Evolutionary conservation across 1,284 basidiomycete genomes (phyloP).

Genomic region (Malassezia restricta): DNA sequence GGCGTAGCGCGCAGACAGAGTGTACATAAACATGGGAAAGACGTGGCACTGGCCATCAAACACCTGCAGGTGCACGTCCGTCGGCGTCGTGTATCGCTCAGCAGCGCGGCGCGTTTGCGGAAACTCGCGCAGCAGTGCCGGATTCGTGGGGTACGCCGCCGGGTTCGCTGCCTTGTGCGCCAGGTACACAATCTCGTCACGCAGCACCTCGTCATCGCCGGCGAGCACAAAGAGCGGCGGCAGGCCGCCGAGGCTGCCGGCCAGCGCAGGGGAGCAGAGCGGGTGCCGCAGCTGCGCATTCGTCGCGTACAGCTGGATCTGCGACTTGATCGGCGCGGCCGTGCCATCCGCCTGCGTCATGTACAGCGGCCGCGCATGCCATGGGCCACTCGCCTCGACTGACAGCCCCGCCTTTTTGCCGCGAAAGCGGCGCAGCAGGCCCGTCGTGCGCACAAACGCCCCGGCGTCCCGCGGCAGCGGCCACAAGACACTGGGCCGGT

Average conservation of each 20-base stretch:
- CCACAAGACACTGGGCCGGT: conserved; percentile 43
- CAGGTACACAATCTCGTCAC: conserved; percentile 70
- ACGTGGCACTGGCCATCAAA: conserved; percentile 50
- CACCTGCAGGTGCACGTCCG: conserved; percentile 75
- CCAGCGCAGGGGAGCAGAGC: conserved; percentile 63
- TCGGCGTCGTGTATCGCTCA: conserved; percentile 52
- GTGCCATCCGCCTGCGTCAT: not conserved
- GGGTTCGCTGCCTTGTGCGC: conserved; percentile 87
- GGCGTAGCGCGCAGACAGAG: conserved; percentile 46
- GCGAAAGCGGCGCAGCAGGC: not conserved
- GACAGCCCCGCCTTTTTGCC: not conserved
- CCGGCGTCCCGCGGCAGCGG: conserved; percentile 19
- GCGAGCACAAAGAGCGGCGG: conserved; percentile 71
- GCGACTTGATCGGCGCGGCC: conserved; percentile 40
- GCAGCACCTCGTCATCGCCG: conserved; percentile 76
- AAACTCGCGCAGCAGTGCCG: conserved; percentile 52
- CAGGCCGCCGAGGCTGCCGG: conserved; percentile 72
- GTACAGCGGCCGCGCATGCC: not conserved
- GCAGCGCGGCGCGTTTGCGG: conserved; percentile 45
- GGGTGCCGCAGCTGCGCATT: conserved; percentile 75
- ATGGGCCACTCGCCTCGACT: not conserved
- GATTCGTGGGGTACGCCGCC: conserved; percentile 57
- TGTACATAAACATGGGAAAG: conserved; percentile 48
- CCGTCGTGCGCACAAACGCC: not conserved
- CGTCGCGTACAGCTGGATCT: conserved; percentile 78